These are phyloP conservation scores for Lathyrus aphaca DNA, from an alignment of 306 rosid genomes.

Conservation along the genomic window DNA sequence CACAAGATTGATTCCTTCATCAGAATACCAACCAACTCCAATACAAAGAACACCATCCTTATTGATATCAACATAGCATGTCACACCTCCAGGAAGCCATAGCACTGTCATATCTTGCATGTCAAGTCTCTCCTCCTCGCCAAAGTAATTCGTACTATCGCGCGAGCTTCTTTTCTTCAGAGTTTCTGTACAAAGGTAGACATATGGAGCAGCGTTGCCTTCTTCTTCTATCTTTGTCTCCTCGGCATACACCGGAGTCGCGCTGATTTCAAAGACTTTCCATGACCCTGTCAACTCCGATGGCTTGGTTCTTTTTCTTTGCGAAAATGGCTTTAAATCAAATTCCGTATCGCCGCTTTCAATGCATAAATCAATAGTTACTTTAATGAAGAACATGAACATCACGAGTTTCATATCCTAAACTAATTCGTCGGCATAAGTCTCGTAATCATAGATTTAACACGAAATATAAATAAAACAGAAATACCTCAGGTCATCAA, in stretches of 20 bases:
- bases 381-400: not conserved
- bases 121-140: slow-evolving; percentile 83
- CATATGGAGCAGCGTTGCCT: slow-evolving; percentile 42
- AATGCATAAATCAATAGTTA: slow-evolving; percentile 20
- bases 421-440: not conserved
- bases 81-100: slow-evolving; percentile 95
- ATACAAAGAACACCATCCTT: slow-evolving; percentile 85
- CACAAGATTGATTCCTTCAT: slow-evolving; percentile 91
- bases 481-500: slow-evolving; percentile 63
- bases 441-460: slow-evolving; percentile 5
- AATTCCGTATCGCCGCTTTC: slow-evolving; percentile 61
- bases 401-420: too few relatives aligned
- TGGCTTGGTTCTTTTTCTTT: slow-evolving; percentile 68
- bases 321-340: slow-evolving; percentile 71
- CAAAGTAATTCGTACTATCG: slow-evolving; percentile 54
- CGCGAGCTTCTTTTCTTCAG: slow-evolving; percentile 76
- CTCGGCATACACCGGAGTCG: slow-evolving; percentile 72
- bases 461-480: slow-evolving; percentile 21
- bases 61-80: slow-evolving; percentile 73
- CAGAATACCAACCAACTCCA: slow-evolving; percentile 95
- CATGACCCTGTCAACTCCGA: slow-evolving; percentile 80
- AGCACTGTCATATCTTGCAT: slow-evolving; percentile 75
- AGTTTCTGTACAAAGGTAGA: slow-evolving; percentile 79
- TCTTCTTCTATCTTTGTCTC: slow-evolving; percentile 46
- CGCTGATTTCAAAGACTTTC: slow-evolving; percentile 90